Conservation (phyloP, 345 rosid species). For the Eutrema yunnanense region DNA sequence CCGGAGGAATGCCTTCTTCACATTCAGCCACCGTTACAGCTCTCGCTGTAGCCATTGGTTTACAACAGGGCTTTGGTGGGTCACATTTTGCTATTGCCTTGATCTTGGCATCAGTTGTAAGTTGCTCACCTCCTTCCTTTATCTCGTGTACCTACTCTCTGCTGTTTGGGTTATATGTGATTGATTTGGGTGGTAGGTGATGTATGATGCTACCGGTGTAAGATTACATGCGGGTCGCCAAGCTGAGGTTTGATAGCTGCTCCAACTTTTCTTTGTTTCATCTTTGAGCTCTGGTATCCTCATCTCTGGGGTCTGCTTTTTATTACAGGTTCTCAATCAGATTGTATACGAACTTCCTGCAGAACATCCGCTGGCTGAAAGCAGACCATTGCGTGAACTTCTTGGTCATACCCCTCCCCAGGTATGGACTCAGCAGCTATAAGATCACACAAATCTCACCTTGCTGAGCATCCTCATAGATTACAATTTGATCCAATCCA, state of each 20-base stretch:
- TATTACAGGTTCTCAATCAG: slow-evolving; percentile 78
- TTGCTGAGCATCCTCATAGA: neutral
- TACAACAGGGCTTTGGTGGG: slow-evolving; percentile 72
- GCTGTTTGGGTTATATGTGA: neutral
- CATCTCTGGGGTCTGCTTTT: neutral
- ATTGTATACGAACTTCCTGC: slow-evolving; percentile 87
- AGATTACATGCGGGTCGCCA: slow-evolving; percentile 90
- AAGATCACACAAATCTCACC: neutral
- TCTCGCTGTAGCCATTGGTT: slow-evolving; percentile 63
- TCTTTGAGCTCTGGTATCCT: neutral
- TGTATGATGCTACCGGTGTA: slow-evolving; percentile 92
- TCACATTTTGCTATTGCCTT: slow-evolving; percentile 56
- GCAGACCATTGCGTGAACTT: slow-evolving; percentile 79
- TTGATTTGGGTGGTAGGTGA: slow-evolving; percentile 43
- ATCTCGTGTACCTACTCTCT: neutral
- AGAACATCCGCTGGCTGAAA: slow-evolving; percentile 86
- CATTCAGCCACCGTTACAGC: slow-evolving; percentile 83
- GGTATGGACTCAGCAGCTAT: slow-evolving; percentile 33
- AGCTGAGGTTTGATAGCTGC: slow-evolving; percentile 59
- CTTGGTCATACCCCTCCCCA: slow-evolving; percentile 92
- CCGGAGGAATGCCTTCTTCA: slow-evolving; percentile 98
- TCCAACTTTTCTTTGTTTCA: neutral
- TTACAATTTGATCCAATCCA: neutral
- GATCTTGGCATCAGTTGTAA: slow-evolving; percentile 33
- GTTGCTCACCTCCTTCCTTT: neutral